Evolutionary conservation across 2,329 filamentous ascomycete genomes (phyloP).

Genomic region (Coniochaeta sp.): DNA sequence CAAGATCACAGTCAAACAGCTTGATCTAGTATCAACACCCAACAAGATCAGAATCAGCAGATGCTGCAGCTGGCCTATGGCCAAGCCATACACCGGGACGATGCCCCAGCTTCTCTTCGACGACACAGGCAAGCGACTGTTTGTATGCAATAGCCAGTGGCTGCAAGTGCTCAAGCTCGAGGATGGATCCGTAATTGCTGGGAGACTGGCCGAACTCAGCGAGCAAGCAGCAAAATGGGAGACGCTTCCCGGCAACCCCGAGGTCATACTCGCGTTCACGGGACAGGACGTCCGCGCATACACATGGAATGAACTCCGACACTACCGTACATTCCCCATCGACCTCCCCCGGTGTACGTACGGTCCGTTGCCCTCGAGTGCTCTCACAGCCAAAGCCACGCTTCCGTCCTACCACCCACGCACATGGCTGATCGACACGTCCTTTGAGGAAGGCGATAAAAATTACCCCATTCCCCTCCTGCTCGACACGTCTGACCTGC

Average conservation of each 20-base stretch:
- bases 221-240: not conserved
- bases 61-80: not conserved
- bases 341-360: not conserved
- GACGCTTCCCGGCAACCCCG: not conserved
- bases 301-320: not conserved
- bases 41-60: not conserved
- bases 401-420: not conserved
- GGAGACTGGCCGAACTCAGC: not conserved
- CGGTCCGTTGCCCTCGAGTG: not conserved
- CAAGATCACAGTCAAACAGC: not conserved
- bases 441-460: not conserved
- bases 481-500: slow-evolving; percentile 4
- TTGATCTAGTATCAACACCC: not conserved
- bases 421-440: not conserved
- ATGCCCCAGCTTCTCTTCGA: slow-evolving; percentile 7
- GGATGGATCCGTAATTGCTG: slow-evolving; percentile 3
- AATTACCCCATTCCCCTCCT: not conserved
- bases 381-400: not conserved
- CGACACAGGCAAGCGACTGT: not conserved
- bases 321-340: not conserved
- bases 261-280: not conserved
- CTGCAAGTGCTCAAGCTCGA: slow-evolving; percentile 4
- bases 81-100: too few species aligned
- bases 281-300: not conserved
- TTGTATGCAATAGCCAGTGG: slow-evolving; percentile 3